Evolutionary conservation across 2,329 filamentous ascomycete species (phyloP).

Genomic region (Botrytis tulipae): DNA sequence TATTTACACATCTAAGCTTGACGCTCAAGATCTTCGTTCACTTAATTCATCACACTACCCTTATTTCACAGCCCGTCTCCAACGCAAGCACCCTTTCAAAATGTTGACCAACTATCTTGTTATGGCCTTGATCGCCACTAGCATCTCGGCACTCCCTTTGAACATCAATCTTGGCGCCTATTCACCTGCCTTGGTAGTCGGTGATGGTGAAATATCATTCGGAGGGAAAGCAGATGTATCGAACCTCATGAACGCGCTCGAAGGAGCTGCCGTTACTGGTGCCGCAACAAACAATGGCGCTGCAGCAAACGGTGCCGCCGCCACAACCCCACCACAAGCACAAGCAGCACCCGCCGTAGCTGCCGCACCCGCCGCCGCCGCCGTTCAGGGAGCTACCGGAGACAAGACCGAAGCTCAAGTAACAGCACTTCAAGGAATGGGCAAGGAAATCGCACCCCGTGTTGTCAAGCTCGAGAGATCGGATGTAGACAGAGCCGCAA

Average conservation of each 20-base stretch:
- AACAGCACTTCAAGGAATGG: slow-evolving; percentile 19
- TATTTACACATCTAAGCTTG: slow-evolving; percentile 16
- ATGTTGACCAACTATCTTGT: slow-evolving; percentile 17
- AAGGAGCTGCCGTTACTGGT: neutral
- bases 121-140: slow-evolving; percentile 17
- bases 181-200: slow-evolving; percentile 21
- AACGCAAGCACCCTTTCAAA: slow-evolving; percentile 7
- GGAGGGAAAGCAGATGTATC: slow-evolving; percentile 20
- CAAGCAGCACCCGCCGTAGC: slow-evolving; percentile 14
- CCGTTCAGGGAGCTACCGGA: slow-evolving; percentile 12
- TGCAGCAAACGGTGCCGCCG: slow-evolving; percentile 5
- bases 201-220: slow-evolving; percentile 23
- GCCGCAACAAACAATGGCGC: slow-evolving; percentile 1
- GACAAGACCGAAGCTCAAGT: slow-evolving; percentile 22
- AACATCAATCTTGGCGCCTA: slow-evolving; percentile 21
- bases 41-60: neutral
- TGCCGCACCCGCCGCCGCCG: slow-evolving; percentile 15
- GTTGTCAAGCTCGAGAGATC: slow-evolving; percentile 13
- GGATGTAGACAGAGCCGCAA: slow-evolving; percentile 28
- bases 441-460: slow-evolving; percentile 22
- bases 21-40: slow-evolving; percentile 11
- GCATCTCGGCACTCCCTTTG: slow-evolving; percentile 19
- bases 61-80: neutral
- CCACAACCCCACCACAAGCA: slow-evolving; percentile 4
- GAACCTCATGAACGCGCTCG: slow-evolving; percentile 17